Percentiles rank a stretch among this genome's conserved stretches.
Evolutionary conservation across 2,329 filamentous ascomycete genomes (phyloP).

Genomic region (Drechslera avenae): DNA sequence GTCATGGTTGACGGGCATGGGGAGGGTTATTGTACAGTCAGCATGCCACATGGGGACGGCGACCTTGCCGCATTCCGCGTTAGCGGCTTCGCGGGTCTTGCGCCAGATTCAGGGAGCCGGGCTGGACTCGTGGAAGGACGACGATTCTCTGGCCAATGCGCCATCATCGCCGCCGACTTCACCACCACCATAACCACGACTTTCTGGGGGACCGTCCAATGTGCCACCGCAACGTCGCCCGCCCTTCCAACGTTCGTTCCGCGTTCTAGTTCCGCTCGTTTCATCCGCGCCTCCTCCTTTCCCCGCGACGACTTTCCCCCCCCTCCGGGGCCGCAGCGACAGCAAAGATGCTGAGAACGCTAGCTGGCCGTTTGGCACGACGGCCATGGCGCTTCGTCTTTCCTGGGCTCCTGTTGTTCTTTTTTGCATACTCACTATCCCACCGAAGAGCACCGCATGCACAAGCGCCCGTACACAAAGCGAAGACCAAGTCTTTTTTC

Average conservation of each 20-base stretch:
- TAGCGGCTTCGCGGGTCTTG: constrained; percentile 13
- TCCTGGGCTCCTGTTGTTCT: constrained; percentile 39
- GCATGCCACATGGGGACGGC: neutral
- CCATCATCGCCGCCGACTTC: constrained; percentile 6
- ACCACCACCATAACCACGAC: constrained; percentile 6
- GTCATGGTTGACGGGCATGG: too few species aligned
- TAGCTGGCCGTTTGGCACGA: constrained; percentile 34
- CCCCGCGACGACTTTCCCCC: constrained; percentile 6
- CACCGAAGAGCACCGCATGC: constrained; percentile 25
- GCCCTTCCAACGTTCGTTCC: constrained; percentile 1
- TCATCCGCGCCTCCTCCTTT: constrained; percentile 2
- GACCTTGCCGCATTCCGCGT: constrained; percentile 2
- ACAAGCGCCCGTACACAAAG: constrained; percentile 29
- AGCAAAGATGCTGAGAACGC: constrained; percentile 31
- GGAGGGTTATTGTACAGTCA: too few species aligned
- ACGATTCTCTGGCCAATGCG: constrained; percentile 12
- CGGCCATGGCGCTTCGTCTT: constrained; percentile 42
- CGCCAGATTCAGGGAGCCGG: constrained; percentile 18
- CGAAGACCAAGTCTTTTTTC: constrained; percentile 46
- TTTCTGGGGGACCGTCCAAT: constrained; percentile 14
- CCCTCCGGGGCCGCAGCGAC: constrained; percentile 10
- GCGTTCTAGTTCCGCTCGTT: constrained; percentile 1
- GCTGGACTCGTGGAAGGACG: constrained; percentile 14
- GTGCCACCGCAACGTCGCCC: constrained; percentile 19
- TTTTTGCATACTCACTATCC: constrained; percentile 39